Evolutionary conservation across 805 yeast genomes (phyloP), one percentile per base, ranked within the genome.

Genomic region (Starmerella kuoi): DNA sequence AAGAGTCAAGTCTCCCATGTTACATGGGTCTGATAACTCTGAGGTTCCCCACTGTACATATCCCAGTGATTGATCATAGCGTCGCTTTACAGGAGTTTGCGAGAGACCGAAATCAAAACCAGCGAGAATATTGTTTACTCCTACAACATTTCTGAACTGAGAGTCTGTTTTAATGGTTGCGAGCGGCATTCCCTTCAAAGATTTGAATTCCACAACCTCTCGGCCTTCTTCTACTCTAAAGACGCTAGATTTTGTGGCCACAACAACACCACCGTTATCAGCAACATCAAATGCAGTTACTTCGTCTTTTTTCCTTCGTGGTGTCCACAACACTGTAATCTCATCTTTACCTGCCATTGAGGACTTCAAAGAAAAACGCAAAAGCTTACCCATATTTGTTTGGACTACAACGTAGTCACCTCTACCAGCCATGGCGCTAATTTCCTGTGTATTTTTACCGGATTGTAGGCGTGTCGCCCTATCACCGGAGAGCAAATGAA

Each of bases 171-270:
- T 33, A 5, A 53, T 17, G 4, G 20, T 19, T 9, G 44, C 24
- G 15, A 51, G 22, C 11, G 42, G 35, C 26, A 45, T 27, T 2
- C 56, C 52, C 17, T 31, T 31, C 3, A 49, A 12, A 6, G 36
- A 36, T 5, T 38, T 41, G 14, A 47, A 31, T 22, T 46, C 54
- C 15, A 7, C 20, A 11, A 44, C 3, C 3, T 43, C 41, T 3
- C 31, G 19, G 8, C 44, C 50, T 2, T 45, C 50, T 15, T 49
- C 50, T 36, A 50, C 38, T 9, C 41, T 40, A 31, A 48, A 51
- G 5, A 46, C 47, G n/a, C 48, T 43, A 3, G 48, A n/a, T 21
- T 23, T 33, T 1, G 57, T 54, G 14, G 53, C 42, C 1, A 54
- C 36, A 2, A 54, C 41, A 11, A 40, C 52, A 0, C 21, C 17